These are phyloP conservation scores for Coniochaeta ligniaria DNA, from an alignment of 2,329 filamentous ascomycete genomes.

Conservation along the genomic window DNA sequence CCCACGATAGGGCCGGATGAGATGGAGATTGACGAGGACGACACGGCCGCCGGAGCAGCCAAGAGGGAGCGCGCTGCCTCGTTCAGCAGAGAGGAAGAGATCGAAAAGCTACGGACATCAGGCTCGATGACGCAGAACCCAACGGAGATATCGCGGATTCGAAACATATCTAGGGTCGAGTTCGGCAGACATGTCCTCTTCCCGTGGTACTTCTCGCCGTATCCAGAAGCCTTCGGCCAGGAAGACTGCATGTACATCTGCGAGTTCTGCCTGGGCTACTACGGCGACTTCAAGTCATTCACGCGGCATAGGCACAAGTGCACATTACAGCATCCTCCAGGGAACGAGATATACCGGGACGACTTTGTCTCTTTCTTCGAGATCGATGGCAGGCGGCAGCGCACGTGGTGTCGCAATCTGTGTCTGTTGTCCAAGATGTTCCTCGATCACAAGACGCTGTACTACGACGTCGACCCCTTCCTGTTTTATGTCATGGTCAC, in stretches of 20 bases:
- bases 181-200: conserved; percentile 90
- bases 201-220: conserved; percentile 98
- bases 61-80: conserved; percentile 38
- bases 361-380: conserved; percentile 94
- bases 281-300: conserved; percentile 75
- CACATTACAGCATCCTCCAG: conserved; percentile 82
- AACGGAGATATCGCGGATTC: conserved; percentile 89
- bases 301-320: conserved; percentile 84
- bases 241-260: conserved; percentile 92
- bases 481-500: conserved; percentile 97
- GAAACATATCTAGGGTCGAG: conserved; percentile 89
- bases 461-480: conserved; percentile 99
- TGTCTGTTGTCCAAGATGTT: conserved; percentile 95
- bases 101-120: conserved; percentile 88
- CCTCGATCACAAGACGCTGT: conserved; percentile 94
- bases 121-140: conserved; percentile 99
- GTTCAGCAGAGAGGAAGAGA: conserved; percentile 82
- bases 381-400: conserved; percentile 88
- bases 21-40: conserved; percentile 49
- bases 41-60: conserved; percentile 21
- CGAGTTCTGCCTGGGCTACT: conserved; percentile 94
- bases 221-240: conserved; percentile 81
- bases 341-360: conserved; percentile 97
- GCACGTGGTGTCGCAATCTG: conserved; percentile 94
- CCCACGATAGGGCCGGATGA: conserved; percentile 38